Evolutionary conservation across 768 basidiomycete genomes (phyloP), one percentile per base, ranked within the genome.

Genomic region (Roridomyces roridus): DNA sequence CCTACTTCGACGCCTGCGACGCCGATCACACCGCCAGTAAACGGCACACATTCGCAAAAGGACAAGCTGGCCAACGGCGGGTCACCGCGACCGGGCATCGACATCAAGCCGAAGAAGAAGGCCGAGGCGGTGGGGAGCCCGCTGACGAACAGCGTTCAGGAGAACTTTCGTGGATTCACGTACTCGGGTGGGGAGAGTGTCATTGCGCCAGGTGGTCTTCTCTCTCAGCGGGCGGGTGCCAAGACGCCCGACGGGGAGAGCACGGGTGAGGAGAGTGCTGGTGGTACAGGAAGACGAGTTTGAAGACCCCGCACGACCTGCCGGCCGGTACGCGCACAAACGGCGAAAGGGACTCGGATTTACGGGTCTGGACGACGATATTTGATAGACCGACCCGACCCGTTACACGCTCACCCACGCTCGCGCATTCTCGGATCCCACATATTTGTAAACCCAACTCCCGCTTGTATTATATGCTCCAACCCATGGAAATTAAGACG

Each of bases 111-210:
- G 51, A 77, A 76, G 71, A 77, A 74, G 67, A 81, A 77, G 70
- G 75, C 73, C 60, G 75, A 77, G 18, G 76, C 71, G 15, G 70
- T 69, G 26, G 87, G 85, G 11, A 86, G 83, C 28, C 94, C 92
- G 36, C 77, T 98, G 68, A 96, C 95, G 60, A 92, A 79, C 70
- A 92, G 89, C 67, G 92, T 98, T 42, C 96, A 98, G 76, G 96
- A 96, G 76, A 94, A 97, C 70, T 98, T 98, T 73, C 83, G 89
- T 42, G 96, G 96, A 18, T 98, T 98, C 80, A 96, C 91, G 8
- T 93, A 88, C 68, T 86, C 85, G 25, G 90, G 89, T 46, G 87
- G 86, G 23, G 88, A 90, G 75, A 87, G 85, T 52, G 71, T 90
- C 26, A 70, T 78, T 6, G 77, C 74, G 11, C 72, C 77, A n/a